phyloP scores from a whole-genome alignment of 139 green algal species.

The Coelastrella sp. region DNA sequence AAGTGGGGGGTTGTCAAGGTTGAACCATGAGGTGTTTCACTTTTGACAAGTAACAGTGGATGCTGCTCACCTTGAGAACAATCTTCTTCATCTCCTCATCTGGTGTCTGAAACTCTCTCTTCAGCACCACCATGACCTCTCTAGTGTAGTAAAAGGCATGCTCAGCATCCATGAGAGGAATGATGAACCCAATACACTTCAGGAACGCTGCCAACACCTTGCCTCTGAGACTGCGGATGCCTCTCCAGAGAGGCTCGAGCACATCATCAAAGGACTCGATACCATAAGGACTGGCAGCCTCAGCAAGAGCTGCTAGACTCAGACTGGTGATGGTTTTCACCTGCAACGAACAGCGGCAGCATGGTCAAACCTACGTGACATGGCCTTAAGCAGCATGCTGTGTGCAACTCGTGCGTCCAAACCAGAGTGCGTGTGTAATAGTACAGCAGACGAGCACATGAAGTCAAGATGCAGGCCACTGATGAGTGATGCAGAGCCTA shows the following conservation, averaged over 20 bases:
- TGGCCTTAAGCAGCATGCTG: neutral
- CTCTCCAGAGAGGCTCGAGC: slow-evolving; percentile 98
- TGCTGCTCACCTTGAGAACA: slow-evolving; percentile 87
- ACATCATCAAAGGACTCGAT: slow-evolving; percentile 99
- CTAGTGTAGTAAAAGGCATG: slow-evolving; percentile 99
- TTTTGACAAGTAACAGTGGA: neutral
- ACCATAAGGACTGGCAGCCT: slow-evolving; percentile 95
- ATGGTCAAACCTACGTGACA: neutral
- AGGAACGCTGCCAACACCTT: slow-evolving; percentile 89
- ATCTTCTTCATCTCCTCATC: slow-evolving; percentile 99
- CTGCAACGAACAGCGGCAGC: slow-evolving; percentile 52
- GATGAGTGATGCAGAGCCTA: neutral
- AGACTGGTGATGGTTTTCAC: slow-evolving; percentile 98
- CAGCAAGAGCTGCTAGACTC: slow-evolving; percentile 94
- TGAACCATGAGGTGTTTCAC: too few relatives aligned
- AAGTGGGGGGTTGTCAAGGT: too few relatives aligned
- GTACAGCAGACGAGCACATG: too few relatives aligned
- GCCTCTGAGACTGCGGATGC: slow-evolving; percentile 75
- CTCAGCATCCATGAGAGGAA: slow-evolving; percentile 98
- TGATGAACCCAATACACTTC: slow-evolving; percentile 97
- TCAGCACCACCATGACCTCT: slow-evolving; percentile 97
- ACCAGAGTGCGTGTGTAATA: neutral
- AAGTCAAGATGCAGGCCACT: too few relatives aligned
- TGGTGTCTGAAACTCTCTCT: slow-evolving; percentile 96
- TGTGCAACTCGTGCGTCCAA: neutral